phyloP scores from a whole-genome alignment of 129 eudicot species.

The Arctium lappa region DNA sequence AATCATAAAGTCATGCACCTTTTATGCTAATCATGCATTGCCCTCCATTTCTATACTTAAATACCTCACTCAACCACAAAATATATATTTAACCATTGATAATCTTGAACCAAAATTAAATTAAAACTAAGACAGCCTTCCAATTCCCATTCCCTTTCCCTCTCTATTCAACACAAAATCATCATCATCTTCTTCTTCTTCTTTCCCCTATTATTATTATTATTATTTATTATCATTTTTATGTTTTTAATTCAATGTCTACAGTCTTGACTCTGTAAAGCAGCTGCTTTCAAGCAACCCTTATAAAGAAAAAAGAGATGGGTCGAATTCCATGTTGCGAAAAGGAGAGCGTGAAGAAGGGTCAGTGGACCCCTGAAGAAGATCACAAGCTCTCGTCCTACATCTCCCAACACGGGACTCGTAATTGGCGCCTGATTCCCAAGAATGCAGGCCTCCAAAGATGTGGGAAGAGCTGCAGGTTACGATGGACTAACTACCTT shows the following conservation, averaged over 20 bases:
- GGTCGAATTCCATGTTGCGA: slow-evolving; percentile 90
- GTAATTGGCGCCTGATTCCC: slow-evolving; percentile 93
- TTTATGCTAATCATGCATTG: slow-evolving; percentile 43
- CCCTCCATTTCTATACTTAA: slow-evolving; percentile 16
- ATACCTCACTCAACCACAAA: slow-evolving; percentile 19
- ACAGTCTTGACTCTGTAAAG: not conserved
- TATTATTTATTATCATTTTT: not conserved
- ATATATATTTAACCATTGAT: slow-evolving; percentile 31
- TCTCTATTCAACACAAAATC: slow-evolving; percentile 1
- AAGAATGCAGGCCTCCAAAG: slow-evolving; percentile 92
- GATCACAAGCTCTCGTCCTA: slow-evolving; percentile 86
- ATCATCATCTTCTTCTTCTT: slow-evolving; percentile 6
- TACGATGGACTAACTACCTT: slow-evolving; percentile 89
- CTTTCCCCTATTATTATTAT: not conserved
- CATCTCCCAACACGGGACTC: slow-evolving; percentile 89
- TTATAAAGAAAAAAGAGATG: slow-evolving; percentile 34
- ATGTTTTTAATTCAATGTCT: not conserved
- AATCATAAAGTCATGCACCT: slow-evolving; percentile 61
- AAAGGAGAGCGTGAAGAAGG: slow-evolving; percentile 87
- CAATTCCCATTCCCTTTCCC: not conserved
- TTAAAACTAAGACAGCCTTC: slow-evolving; percentile 5
- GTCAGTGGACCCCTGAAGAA: slow-evolving; percentile 95
- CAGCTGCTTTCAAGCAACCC: not conserved
- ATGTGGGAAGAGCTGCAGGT: slow-evolving; percentile 89
- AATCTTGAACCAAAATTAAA: slow-evolving; percentile 17